Evolutionary conservation across 1,139 yeast species (phyloP), one percentile per base, ranked within the genome.

Genomic region (Meyerozyma carpophila): DNA sequence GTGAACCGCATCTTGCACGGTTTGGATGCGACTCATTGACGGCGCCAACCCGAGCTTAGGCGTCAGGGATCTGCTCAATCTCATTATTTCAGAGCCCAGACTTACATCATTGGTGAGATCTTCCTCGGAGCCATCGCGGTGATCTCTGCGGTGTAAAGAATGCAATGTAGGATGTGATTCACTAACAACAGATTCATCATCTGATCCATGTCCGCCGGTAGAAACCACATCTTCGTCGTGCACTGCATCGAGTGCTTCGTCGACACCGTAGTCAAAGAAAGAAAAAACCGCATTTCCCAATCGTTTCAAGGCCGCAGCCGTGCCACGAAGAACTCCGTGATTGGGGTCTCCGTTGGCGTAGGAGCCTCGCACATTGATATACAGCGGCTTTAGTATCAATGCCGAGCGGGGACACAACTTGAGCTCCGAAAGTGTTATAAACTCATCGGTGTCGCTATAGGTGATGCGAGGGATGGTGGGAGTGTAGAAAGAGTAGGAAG

Each of bases 401-500:
- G 83, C 86, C 11, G 89, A 80, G 43, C 91, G 68, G 1, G 94
- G 93, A 11, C 73, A 64, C 44, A 85, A 65, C 8, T 73, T 78
- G 41, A 85, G 65, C 5, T 66, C 71, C 21, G 53, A 56, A 38
- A 85, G 65, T 4, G 77, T 59, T 41, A 57, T 57, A 44, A 70
- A 67, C 54, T 84, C 90, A 43, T 82, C 84, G 8, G 72, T 67
- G 11, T 73, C 78, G 2, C 73, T 64, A 47, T 55, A 70, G 0
- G 75, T 67, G 10, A 56, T 52, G 24, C 75, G 54, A 3, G 73
- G 73, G 5, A 69, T 51, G 7, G 55, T 56, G 1, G 77, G 75
- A 40, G 65, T 57, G 49, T 67, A 72, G 49, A 71, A 71, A 2
- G 62, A 69, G 48, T 67, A 71, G 34, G 61, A 57, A 1, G 65